Evolutionary conservation across 768 basidiomycete species (phyloP), one percentile per base, ranked within the genome.

Genomic region (Lanmaoa pseudosensibilis): DNA sequence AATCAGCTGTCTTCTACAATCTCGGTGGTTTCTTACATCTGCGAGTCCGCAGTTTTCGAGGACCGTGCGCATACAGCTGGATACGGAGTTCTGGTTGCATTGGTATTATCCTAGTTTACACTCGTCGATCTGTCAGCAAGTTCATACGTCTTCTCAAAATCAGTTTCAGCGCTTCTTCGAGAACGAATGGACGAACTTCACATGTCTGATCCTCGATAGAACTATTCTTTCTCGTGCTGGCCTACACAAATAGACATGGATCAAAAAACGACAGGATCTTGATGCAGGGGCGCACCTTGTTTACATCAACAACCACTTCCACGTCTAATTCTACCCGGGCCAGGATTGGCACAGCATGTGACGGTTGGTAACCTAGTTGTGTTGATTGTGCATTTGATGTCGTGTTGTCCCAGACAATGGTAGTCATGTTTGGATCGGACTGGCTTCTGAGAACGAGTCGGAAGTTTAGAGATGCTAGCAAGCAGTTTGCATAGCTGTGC

Each of bases 391-490:
- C 5, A 18, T 39, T 23, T 11, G 37, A 43, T 47, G 25, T 1
- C 38, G 4, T 1, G 11, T 50, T 27, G 8, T 53, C 30, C 61
- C 62, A 59, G 33, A 56, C 48, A 13, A 54, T 53, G 10, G 33
- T 23, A 16, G 46, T 46, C 39, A 37, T 7, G 16, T n/a, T 52
- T 2, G 37, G 55, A 23, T 68, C 25, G 1, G 54, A 30, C 6
- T 27, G 41, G 12, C 5, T 46, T 30, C 60, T 53, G 27, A 66
- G 45, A 18, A 59, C 39, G 11, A 54, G 37, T 2, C 56, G 57
- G 15, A 58, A 56, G 32, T 66, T 67, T 44, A 68, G 8, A 4
- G 57, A 52, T 9, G 63, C 63, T 6, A 67, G 45, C 19, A 65
- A 4, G n/a, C n/a, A n/a, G n/a, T n/a, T n/a, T n/a, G n/a, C n/a